These are phyloP conservation scores for Clathrospora elynae DNA, from an alignment of 2,329 filamentous ascomycete genomes.

Conservation along the genomic window DNA sequence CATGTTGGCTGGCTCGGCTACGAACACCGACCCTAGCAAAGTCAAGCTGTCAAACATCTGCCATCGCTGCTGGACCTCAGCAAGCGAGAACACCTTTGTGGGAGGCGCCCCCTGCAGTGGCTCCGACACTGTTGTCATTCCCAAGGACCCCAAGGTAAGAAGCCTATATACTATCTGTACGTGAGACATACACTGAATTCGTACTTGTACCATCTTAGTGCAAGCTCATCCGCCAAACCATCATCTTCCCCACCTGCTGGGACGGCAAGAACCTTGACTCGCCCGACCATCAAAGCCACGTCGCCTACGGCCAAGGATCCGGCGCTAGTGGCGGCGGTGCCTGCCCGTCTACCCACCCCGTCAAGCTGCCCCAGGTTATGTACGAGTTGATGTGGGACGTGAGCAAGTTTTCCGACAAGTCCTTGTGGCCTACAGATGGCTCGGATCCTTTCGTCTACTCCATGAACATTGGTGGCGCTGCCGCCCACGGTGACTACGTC, in stretches of 20 bases:
- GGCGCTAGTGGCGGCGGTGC: constrained; percentile 55
- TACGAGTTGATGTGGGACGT: constrained; percentile 47
- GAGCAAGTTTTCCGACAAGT: constrained; percentile 37
- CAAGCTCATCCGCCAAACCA: constrained; percentile 61
- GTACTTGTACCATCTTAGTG: too few species aligned
- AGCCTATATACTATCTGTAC: too few species aligned
- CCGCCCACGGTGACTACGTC: constrained; percentile 49
- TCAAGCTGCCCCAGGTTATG: constrained; percentile 45
- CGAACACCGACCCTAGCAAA: constrained; percentile 40
- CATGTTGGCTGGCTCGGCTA: constrained; percentile 40
- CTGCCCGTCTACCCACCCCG: constrained; percentile 51
- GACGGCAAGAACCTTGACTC: constrained; percentile 42
- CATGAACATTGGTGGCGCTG: constrained; percentile 43
- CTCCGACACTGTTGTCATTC: constrained; percentile 58
- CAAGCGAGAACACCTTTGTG: constrained; percentile 55
- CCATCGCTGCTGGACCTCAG: constrained; percentile 49
- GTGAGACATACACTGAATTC: too few species aligned
- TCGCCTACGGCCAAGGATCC: constrained; percentile 52
- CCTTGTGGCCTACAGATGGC: constrained; percentile 41
- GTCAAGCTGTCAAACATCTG: constrained; percentile 39
- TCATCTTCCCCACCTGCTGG: constrained; percentile 54
- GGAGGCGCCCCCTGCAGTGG: constrained; percentile 58
- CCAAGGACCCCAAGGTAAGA: constrained; percentile 49
- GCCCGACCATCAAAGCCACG: constrained; percentile 49
- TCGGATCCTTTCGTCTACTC: constrained; percentile 42